Evolutionary conservation across 495 filamentous ascomycete species (phyloP), one percentile per base, ranked within the genome.

Genomic region (Pyrenula aspistea): DNA sequence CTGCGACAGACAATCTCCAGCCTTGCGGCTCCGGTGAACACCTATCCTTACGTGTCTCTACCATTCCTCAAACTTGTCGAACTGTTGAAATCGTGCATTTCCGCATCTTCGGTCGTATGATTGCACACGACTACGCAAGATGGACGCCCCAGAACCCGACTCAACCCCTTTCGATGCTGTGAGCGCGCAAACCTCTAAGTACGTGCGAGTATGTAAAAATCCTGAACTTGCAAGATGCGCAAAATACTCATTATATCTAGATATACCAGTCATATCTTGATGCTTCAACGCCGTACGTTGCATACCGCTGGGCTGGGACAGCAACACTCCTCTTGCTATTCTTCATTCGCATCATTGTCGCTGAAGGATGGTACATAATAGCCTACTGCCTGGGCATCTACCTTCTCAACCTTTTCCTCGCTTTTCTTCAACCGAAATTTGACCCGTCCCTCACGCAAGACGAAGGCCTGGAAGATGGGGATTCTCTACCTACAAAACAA

Each of bases 361-460:
- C 91, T 53, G 90, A 96, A 75, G 93, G 93, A 67, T 98, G 93
- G 93, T 98, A 98, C 64, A 96, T 98, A 56, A 93, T 98, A 60
- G 90, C 89, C 62, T 98, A 98, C 74, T 92, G 93, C 23, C 84
- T 98, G 55, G 93, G 93, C 58, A 98, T 98, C 78, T 98, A 97
- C 77, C 89, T 98, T 51, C 85, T 98, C 56, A 98, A 98, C 75
- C 84, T 97, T 56, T 98, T 98, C 83, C 89, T 98, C 68, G 94
- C 94, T 60, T 98, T 98, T 79, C 80, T 98, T 19, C 88, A 91
- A 63, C 93, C 93, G 59, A 98, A 98, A 78, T 96, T 98, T 80
- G 93, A 98, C 75, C 93, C 94, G 24, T 95, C 90, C 36, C 88
- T 94, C 64, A 92, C 95, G 58, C 83, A 89, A 62, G 93, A 98